phyloP scores from a whole-genome alignment of 257 asterid genomes.

The Gentiana dahurica region DNA sequence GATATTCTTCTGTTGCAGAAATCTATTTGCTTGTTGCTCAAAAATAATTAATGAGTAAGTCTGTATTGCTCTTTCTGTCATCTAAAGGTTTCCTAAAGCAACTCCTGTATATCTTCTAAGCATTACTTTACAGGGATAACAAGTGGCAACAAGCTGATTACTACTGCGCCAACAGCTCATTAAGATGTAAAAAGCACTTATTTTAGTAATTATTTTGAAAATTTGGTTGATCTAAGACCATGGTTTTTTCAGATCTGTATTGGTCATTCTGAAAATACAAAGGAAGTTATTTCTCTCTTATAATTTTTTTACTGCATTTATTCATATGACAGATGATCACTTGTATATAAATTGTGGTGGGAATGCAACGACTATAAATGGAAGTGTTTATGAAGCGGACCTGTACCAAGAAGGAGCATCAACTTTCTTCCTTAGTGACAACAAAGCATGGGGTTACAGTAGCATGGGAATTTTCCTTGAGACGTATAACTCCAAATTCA shows the following conservation, averaged over 20 bases:
- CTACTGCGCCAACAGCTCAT: not conserved
- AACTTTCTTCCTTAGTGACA: conserved; percentile 4
- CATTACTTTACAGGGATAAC: conserved; percentile 2
- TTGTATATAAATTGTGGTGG: conserved; percentile 20
- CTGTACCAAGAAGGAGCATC: conserved; percentile 5
- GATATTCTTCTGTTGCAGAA: not conserved
- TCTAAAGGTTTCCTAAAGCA: not conserved
- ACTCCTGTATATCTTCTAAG: not conserved
- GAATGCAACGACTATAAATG: not conserved
- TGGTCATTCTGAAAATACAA: no score
- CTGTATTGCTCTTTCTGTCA: not conserved
- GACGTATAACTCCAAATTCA: not conserved
- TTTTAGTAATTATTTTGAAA: not conserved
- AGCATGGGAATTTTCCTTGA: conserved; percentile 15
- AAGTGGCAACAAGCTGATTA: conserved; percentile 7
- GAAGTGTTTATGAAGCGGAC: conserved; percentile 15
- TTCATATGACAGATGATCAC: conserved; percentile 8
- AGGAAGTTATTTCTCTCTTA: not conserved
- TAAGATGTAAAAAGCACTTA: conserved; percentile 2
- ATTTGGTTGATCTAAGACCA: no score
- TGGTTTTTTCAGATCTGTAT: no score
- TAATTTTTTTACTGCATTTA: no score
- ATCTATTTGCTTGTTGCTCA: conserved; percentile 6
- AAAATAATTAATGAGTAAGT: not conserved
- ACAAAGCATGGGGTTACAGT: conserved; percentile 19